phyloP scores from a whole-genome alignment of 2,329 filamentous ascomycete genomes.

The Thyridium curvatum region DNA sequence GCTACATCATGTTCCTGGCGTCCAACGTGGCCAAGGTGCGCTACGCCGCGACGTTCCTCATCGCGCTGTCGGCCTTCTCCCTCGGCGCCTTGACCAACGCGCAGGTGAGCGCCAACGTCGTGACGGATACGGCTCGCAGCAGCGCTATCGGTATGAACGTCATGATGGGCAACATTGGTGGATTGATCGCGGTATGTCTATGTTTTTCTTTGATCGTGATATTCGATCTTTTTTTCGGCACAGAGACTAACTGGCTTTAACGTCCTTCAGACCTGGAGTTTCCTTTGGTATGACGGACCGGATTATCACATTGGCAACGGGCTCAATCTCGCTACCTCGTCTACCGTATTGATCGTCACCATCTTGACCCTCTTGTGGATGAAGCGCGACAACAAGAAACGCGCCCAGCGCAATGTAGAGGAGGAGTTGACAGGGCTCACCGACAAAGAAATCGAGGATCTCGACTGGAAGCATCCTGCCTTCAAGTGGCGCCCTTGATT shows the following conservation, averaged over 20 bases:
- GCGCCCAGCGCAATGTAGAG: conserved; percentile 46
- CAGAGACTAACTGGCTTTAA: conserved; percentile 29
- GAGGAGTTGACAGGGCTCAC: conserved; percentile 46
- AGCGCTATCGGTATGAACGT: conserved; percentile 56
- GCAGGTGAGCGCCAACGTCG: conserved; percentile 58
- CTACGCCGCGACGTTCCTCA: conserved; percentile 62
- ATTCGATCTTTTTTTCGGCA: not conserved
- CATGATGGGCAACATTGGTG: conserved; percentile 62
- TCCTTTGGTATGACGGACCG: conserved; percentile 53
- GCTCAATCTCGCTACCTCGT: conserved; percentile 55
- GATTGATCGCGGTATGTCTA: conserved; percentile 21
- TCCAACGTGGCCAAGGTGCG: conserved; percentile 40
- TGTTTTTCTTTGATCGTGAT: not conserved
- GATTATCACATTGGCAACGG: conserved; percentile 64
- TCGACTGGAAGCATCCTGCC: conserved; percentile 62
- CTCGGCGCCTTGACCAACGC: conserved; percentile 59
- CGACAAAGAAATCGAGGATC: conserved; percentile 43
- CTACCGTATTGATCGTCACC: conserved; percentile 42
- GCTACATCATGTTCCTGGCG: conserved; percentile 53
- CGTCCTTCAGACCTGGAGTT: conserved; percentile 55
- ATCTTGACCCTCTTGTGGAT: conserved; percentile 51
- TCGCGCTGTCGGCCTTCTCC: conserved; percentile 53
- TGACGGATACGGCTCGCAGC: conserved; percentile 58
- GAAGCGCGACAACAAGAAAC: conserved; percentile 49
- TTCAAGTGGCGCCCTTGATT: conserved; percentile 47